Evolutionary conservation across 495 filamentous ascomycete species (phyloP).

Genomic region (Oidiodendron maius): DNA sequence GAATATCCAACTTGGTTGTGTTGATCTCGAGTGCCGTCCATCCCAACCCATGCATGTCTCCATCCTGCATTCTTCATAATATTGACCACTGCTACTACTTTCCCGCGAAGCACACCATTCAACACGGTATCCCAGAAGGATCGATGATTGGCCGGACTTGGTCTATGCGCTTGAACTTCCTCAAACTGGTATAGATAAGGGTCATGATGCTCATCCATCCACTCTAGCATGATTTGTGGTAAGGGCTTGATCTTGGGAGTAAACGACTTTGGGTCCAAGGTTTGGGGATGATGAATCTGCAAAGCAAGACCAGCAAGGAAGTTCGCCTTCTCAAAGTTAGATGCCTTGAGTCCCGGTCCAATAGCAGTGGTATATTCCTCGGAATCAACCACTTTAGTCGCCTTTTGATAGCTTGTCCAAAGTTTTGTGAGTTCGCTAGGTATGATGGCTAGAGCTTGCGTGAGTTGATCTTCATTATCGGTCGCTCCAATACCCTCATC

Average conservation of each 20-base stretch:
- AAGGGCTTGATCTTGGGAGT: slow-evolving; percentile 39
- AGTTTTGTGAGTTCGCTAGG: slow-evolving; percentile 47
- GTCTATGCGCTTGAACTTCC: slow-evolving; percentile 52
- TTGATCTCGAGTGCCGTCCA: slow-evolving; percentile 42
- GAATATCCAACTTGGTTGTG: slow-evolving; percentile 58
- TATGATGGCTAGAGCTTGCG: slow-evolving; percentile 47
- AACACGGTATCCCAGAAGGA: slow-evolving; percentile 78
- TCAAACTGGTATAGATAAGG: slow-evolving; percentile 53
- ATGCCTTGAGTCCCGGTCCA: slow-evolving; percentile 55
- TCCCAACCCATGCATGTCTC: slow-evolving; percentile 55
- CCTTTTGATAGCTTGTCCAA: slow-evolving; percentile 48
- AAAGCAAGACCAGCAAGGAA: slow-evolving; percentile 68
- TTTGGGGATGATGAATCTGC: slow-evolving; percentile 62
- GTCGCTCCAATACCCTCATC: slow-evolving; percentile 48
- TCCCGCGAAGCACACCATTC: slow-evolving; percentile 61
- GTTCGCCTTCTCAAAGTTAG: slow-evolving; percentile 61
- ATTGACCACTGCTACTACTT: slow-evolving; percentile 52
- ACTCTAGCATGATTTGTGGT: slow-evolving; percentile 70
- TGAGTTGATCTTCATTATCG: slow-evolving; percentile 47
- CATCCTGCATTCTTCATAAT: slow-evolving; percentile 69
- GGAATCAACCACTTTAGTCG: slow-evolving; percentile 36
- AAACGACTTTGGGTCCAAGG: slow-evolving; percentile 18
- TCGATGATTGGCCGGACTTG: slow-evolving; percentile 64
- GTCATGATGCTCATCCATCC: slow-evolving; percentile 66
- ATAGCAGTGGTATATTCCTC: slow-evolving; percentile 51